Evolutionary conservation across 768 basidiomycete genomes (phyloP).

Genomic region (Mycena alexandri): DNA sequence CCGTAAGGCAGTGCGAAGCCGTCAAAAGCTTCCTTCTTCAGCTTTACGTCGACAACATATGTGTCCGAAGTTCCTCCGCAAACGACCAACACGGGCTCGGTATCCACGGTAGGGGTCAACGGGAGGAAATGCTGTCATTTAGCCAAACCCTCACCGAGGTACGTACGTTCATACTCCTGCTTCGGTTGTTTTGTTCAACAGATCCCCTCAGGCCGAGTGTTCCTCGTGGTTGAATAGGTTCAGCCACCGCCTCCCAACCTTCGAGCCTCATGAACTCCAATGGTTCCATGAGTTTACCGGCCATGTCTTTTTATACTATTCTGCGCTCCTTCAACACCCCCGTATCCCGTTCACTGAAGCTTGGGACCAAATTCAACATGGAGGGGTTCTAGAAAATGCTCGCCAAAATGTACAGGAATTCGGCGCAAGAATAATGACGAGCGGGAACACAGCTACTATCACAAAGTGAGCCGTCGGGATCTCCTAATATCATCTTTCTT

Average conservation of each 20-base stretch:
- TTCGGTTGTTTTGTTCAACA: neutral
- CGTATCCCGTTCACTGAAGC: neutral
- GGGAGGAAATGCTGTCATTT: neutral
- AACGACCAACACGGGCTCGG: neutral
- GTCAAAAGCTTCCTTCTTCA: neutral
- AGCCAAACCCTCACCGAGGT: neutral
- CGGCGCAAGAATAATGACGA: neutral
- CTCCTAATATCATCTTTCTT: neutral
- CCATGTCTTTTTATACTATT: neutral
- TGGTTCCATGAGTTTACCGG: neutral
- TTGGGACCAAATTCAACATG: neutral
- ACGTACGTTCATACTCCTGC: neutral
- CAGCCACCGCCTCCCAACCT: neutral
- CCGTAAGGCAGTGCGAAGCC: too few relatives aligned
- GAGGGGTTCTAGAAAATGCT: neutral
- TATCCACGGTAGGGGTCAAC: neutral
- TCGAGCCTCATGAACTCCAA: neutral
- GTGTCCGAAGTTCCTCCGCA: neutral
- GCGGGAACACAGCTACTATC: neutral
- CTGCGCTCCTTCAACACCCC: neutral
- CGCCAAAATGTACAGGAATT: neutral
- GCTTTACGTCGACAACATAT: neutral
- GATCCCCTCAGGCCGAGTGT: neutral
- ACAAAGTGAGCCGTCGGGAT: neutral
- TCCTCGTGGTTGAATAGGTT: neutral